Evolutionary conservation across 2,329 filamentous ascomycete genomes (phyloP), one percentile per base, ranked within the genome.

Genomic region (Orbilia brochopaga): DNA sequence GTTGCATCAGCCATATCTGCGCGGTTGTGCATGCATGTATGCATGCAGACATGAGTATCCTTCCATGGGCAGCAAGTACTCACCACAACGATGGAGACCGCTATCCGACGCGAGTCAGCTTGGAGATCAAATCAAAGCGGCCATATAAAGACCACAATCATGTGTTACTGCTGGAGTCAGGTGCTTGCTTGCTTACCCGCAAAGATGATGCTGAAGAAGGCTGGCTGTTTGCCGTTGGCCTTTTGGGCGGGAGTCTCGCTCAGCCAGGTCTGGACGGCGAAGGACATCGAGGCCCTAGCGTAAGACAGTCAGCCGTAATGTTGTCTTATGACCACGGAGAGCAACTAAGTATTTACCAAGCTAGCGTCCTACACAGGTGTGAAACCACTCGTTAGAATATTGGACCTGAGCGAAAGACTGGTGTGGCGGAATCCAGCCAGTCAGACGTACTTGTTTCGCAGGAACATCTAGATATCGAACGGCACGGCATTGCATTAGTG

Each of bases 261-360:
- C 10, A 70, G 59, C 66, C 66, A 70, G 46, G 59, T 70, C 30
- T 70, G 66, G 15, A 70, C 59, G 11, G 66, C 66, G 50, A 70
- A 70, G 24, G 66, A 70, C 66, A 70, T 70, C 54, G 66, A 63
- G 2, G 66, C 66, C 66, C 66, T 70, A 27, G 15, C 15, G 7
- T 44, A 13, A 42, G 4, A 13, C 37, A 4, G 11, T 17, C 11
- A 17, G 13, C 11, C 11, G 11, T 13, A 42, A 13, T 42, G 2
- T 42, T 17, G 11, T 17, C 37, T 13, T 4, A 15, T 42, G n/a
- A 42, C n/a, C 11, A 42, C 13, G 2, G n/a, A 6, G 37, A 42
- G 40, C 27, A 13, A 10, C 15, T 23, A 37, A 1, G 40, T n/a
- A 37, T 46, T 42, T 70, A 59, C 62, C 62, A 66, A 17, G 66